Base-by-base conservation (phyloP, 371 early-diverging fungal genomes). In the Mucor plumbeus region DNA sequence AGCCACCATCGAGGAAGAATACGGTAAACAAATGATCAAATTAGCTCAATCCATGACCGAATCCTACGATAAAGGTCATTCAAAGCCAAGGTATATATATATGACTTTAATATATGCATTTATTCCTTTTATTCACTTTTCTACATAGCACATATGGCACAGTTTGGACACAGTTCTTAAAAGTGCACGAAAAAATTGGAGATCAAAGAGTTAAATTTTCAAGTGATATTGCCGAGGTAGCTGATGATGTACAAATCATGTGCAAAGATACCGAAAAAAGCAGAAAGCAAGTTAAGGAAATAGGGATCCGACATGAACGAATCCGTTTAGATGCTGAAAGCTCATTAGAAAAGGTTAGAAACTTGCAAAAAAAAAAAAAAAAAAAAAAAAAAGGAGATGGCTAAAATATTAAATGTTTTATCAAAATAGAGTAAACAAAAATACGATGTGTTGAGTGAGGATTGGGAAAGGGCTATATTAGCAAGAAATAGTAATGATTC, bases 231-330 rank as follows among this genome's bases (percentile, higher is more conserved):
- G 63, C 76, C 4, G 89, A 89, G 39, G 78, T 90, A 19, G 83
- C 90, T 15, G 94, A 93, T 15, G 91, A 92, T 50, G 72, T 93
- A 33, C 75, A 79, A 34, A 70, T 86, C 6, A 73, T 90, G n/a
- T 82, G 79, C 68, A 94, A 91, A 76, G 91, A 93, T 61, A 91
- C 89, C 10, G 94, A 93, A 66, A 81, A 90, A 36, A 85, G 85
- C 53, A 82, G 94, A 62, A 93, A 93, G 71, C 89, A 91, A 79
- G 82, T 89, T 7, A 93, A 93, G 72, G 94, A 93, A 59, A 82
- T 86, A 33, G 90, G 91, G 15, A 72, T 76, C 41, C 86, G 85
- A 43, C 87, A 91, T 59, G 88, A 87, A 67, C 90, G 87, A 67
- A 73, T 71, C 21, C 80, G 90, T 33, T 74, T 78, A 19, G 92